phyloP scores from a whole-genome alignment of 2,329 filamentous ascomycete species.

The Sphaerulina populicola region DNA sequence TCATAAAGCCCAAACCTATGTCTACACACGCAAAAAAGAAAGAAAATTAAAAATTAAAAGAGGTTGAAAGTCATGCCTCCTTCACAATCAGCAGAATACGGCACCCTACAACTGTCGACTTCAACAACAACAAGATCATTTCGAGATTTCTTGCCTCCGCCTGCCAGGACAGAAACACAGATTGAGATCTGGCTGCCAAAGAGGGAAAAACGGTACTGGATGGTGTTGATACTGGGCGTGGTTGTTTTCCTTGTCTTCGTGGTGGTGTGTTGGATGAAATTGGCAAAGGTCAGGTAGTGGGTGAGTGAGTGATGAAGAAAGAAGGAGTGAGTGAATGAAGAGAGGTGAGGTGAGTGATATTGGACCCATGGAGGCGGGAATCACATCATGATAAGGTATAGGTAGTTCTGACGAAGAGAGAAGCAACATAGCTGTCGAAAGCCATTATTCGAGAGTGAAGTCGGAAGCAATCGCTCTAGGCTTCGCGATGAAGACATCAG shows the following conservation, averaged over 20 bases:
- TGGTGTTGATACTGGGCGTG: not conserved
- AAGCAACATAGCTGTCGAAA: too few relatives aligned
- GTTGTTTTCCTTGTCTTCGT: not conserved
- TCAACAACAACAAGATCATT: not conserved
- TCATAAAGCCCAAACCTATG: too few relatives aligned
- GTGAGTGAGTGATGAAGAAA: too few relatives aligned
- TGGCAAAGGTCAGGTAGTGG: not conserved
- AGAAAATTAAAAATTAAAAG: not conserved
- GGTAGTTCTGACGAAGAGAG: too few relatives aligned
- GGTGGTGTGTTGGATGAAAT: not conserved
- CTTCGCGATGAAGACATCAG: too few relatives aligned
- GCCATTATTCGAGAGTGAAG: too few relatives aligned
- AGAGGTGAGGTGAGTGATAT: too few relatives aligned
- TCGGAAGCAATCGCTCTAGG: too few relatives aligned
- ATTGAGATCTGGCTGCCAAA: constrained; percentile 2
- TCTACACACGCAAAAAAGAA: not conserved
- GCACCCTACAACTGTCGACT: not conserved
- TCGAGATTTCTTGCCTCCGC: constrained; percentile 6
- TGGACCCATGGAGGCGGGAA: too few relatives aligned
- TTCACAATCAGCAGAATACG: not conserved
- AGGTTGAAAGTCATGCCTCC: not conserved
- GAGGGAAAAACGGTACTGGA: not conserved
- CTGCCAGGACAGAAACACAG: constrained; percentile 7
- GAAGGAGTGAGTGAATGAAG: too few relatives aligned
- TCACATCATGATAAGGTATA: too few relatives aligned